Evolutionary conservation across 441 rosid genomes (phyloP).

Genomic region (Mallotus repandus): DNA sequence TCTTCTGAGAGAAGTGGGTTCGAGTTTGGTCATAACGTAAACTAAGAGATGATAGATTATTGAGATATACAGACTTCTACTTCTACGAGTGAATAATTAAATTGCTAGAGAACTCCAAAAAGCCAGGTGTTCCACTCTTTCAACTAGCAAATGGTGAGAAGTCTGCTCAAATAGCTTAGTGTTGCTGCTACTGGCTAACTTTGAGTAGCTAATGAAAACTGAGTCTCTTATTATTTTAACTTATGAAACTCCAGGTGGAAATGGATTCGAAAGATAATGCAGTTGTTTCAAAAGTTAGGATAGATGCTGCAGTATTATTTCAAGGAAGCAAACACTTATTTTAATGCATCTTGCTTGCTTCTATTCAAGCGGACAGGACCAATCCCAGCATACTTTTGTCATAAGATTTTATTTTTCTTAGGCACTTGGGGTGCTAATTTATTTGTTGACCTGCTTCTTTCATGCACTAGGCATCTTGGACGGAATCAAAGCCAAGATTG

Average conservation of each 20-base stretch:
- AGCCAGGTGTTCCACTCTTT: background rate
- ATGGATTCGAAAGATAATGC: too few species aligned
- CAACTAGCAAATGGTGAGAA: background rate
- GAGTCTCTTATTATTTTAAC: too few species aligned
- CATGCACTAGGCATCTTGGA: constrained; percentile 77
- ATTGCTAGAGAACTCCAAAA: too few species aligned
- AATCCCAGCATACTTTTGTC: background rate
- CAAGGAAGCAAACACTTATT: background rate
- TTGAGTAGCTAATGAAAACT: too few species aligned
- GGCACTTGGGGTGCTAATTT: constrained; percentile 5
- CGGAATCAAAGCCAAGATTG: constrained; percentile 78
- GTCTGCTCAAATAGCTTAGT: background rate
- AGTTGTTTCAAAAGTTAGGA: background rate
- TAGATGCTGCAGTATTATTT: background rate
- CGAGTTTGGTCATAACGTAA: too few species aligned
- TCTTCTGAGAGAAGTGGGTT: too few species aligned
- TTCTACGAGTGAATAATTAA: too few species aligned
- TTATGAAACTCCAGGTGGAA: too few species aligned
- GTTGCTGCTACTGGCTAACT: background rate
- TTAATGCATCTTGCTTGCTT: background rate
- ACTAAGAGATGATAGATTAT: too few species aligned
- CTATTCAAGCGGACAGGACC: background rate
- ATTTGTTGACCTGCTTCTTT: constrained; percentile 15
- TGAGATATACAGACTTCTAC: too few species aligned
- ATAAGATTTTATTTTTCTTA: background rate